phyloP scores from a whole-genome alignment of 164 flowering plant genomes.

The Aristolochia fimbriata region DNA sequence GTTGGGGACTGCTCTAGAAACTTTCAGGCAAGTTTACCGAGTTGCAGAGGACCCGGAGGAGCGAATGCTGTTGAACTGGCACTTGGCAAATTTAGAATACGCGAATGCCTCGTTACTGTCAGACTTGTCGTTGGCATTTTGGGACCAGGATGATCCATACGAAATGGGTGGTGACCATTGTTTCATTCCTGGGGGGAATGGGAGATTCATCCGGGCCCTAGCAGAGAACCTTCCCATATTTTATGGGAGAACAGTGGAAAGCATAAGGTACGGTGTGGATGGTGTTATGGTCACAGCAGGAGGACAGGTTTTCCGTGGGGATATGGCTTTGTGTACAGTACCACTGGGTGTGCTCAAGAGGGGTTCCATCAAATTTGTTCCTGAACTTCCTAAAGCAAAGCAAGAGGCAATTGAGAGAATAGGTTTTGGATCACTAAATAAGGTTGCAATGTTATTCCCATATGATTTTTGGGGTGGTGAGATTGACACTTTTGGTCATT shows the following conservation, averaged over 20 bases:
- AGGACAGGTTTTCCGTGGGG: constrained; percentile 71
- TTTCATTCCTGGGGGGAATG: constrained; percentile 95
- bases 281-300: constrained; percentile 73
- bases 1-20: constrained; percentile 76
- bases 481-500: constrained; percentile 91
- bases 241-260: constrained; percentile 50
- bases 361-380: constrained; percentile 63
- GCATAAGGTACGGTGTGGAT: constrained; percentile 65
- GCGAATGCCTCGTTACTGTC: constrained; percentile 84
- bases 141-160: constrained; percentile 99
- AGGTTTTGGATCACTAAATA: constrained; percentile 87
- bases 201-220: constrained; percentile 67
- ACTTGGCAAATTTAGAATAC: constrained; percentile 90
- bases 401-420: constrained; percentile 75
- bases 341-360: constrained; percentile 94
- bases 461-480: constrained; percentile 95
- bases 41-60: constrained; percentile 71
- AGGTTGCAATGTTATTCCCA: constrained; percentile 91
- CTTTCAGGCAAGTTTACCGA: constrained; percentile 55
- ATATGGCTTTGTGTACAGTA: constrained; percentile 86
- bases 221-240: constrained; percentile 74
- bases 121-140: constrained; percentile 80
- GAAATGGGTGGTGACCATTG: constrained; percentile 99
- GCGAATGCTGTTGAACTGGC: constrained; percentile 89
- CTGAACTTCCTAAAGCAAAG: constrained; percentile 80